Evolutionary conservation across 2,329 filamentous ascomycete genomes (phyloP), one percentile per base, ranked within the genome.

Genomic region (Colletotrichum sojae): DNA sequence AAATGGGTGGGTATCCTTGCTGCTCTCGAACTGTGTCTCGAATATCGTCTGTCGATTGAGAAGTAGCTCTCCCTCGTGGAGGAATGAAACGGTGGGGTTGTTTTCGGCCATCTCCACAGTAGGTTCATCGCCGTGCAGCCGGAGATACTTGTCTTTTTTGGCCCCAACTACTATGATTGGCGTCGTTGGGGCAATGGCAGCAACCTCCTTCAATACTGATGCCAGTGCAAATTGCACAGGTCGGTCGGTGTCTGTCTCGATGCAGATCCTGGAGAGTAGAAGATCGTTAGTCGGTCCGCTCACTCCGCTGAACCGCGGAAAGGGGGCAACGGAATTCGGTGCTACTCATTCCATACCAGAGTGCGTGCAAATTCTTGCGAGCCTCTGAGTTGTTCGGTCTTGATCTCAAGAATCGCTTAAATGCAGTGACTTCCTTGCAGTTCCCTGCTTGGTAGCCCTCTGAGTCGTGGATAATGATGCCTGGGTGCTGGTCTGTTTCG

Each of bases 391-490:
- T 69, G 5, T 67, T 59, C 6, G 74, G 68, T 12, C 73, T 71
- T 36, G 73, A 72, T 53, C 72, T 73, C 3, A 76, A 66, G 25
- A 76, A 76, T 39, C 58, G 69, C 58, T 75, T 73, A 40, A 76
- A 64, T 2, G 73, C 71, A 13, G 73, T 57, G 1, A 76, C 65
- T 6, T 75, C 74, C 52, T 71, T 72, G 9, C 60, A 71, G 10
- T 73, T 70, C 2, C 74, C 75, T 2, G 74, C 73, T 52, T 76
- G 73, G 27, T 74, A 76, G 2, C 75, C 74, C 36, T 74, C 67
- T 12, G 75, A 76, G 53, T 76, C 75, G 25, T 76, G 75, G 45
- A 76, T 72, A 39, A 76, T 74, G 20, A 76, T 68, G 15, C 75
- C 40, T 18, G 43, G 13, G 18, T 48, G 13, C 6, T 27, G 9